Evolutionary conservation across 2,329 filamentous ascomycete genomes (phyloP).

Genomic region (Penicillium capsulatum): DNA sequence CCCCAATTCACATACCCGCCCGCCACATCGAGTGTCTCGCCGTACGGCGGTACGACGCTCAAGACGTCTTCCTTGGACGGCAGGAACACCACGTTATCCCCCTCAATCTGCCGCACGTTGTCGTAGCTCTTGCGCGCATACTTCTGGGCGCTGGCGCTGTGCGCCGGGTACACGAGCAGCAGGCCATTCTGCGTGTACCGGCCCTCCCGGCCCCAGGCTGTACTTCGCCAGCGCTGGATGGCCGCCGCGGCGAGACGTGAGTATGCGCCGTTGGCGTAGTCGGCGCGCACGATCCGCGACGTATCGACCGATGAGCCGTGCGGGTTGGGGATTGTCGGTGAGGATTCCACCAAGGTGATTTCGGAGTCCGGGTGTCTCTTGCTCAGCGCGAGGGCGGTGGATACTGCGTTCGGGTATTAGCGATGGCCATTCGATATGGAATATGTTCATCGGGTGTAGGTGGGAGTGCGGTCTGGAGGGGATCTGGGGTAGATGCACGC

Average conservation of each 20-base stretch:
- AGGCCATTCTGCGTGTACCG: slow-evolving; percentile 45
- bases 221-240: slow-evolving; percentile 61
- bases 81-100: slow-evolving; percentile 33
- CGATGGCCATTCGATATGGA: background rate
- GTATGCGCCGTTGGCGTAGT: slow-evolving; percentile 80
- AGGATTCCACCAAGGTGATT: slow-evolving; percentile 57
- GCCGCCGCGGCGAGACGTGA: slow-evolving; percentile 67
- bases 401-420: slow-evolving; percentile 38
- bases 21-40: slow-evolving; percentile 30
- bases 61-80: slow-evolving; percentile 34
- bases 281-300: slow-evolving; percentile 62
- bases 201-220: slow-evolving; percentile 42
- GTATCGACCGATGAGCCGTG: slow-evolving; percentile 58
- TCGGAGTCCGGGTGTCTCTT: slow-evolving; percentile 51
- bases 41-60: slow-evolving; percentile 34
- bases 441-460: slow-evolving; percentile 1
- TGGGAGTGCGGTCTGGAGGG: slow-evolving; percentile 1
- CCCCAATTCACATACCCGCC: slow-evolving; percentile 47
- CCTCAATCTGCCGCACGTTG: slow-evolving; percentile 37
- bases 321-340: slow-evolving; percentile 53
- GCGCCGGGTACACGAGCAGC: slow-evolving; percentile 37
- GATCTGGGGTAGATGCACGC: background rate
- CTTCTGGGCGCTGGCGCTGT: slow-evolving; percentile 27
- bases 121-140: slow-evolving; percentile 41
- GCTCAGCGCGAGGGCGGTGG: slow-evolving; percentile 66